Base-by-base conservation (phyloP, 2,329 filamentous ascomycete species). In the Celoporthe dispersa region DNA sequence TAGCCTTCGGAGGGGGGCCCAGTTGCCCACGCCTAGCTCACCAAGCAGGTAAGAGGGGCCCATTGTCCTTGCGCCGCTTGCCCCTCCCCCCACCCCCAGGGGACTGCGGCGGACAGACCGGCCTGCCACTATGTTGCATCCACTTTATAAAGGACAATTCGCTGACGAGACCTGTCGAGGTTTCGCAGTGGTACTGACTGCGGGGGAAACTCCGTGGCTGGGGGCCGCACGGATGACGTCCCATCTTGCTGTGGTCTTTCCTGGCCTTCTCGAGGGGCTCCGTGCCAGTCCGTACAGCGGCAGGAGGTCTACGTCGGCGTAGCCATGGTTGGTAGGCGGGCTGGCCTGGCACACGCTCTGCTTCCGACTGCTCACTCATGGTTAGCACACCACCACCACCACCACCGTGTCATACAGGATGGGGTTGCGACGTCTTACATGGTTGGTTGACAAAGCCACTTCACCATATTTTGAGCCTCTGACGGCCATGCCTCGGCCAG, bases 181-280 rank as follows among this genome's bases (percentile, higher is more conserved):
- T 19, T 6, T 48, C 22, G 44, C 25, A 48, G 28, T 53, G 44
- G n/a, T 19, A 14, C 2, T 37, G 31, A n/a, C 12, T 37, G 57
- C 57, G 14, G 31, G 19, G 31, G 33, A 35, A 8, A 7, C 16
- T 1, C 22, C 16, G 19, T 48, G 19, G 57, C 9, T 60, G 28
- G 53, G 22, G 37, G 64, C 60, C 8, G 22, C 53, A 44, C 64
- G 28, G 44, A 66, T 66, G 51, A 59, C 33, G 35, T 66, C 31
- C 33, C 33, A 31, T 66, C 16, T 12, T 39, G 37, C 37, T 39
- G 37, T 37, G 19, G 7, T 28, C 51, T 55, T 35, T 48, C 28
- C 25, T 39, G 33, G 63, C 3, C 19, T 25, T 28, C 51, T 28
- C 25, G 14, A 19, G 25, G 25, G 8, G 19, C 6, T 22, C 22